Evolutionary conservation across 2,329 filamentous ascomycete genomes (phyloP).

Genomic region (Fusarium temperatum): DNA sequence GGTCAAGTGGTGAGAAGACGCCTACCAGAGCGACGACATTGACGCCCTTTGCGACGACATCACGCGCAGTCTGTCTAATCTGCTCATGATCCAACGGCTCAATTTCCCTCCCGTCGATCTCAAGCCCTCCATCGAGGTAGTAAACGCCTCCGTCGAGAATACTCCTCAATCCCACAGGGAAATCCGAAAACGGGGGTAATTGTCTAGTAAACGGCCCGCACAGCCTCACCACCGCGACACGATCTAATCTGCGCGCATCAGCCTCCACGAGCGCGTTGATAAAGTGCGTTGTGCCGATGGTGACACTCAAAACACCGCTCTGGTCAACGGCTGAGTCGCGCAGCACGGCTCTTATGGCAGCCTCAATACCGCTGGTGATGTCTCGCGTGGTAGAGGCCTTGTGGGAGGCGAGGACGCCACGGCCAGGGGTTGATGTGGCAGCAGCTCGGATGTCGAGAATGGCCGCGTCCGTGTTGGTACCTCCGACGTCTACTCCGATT

Average conservation of each 20-base stretch:
- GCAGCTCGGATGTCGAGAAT: constrained; percentile 53
- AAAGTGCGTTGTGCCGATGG: constrained; percentile 61
- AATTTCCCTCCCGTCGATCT: constrained; percentile 60
- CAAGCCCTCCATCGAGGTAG: constrained; percentile 57
- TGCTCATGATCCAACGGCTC: constrained; percentile 49
- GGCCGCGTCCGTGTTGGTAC: constrained; percentile 56
- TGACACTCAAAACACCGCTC: constrained; percentile 54
- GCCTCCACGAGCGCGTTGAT: constrained; percentile 60
- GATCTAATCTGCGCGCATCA: constrained; percentile 53
- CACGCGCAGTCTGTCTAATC: constrained; percentile 46
- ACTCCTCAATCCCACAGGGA: constrained; percentile 50
- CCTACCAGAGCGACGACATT: constrained; percentile 54
- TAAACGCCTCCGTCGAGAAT: constrained; percentile 54
- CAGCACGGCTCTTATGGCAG: constrained; percentile 56
- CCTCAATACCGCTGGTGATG: constrained; percentile 59
- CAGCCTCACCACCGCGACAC: constrained; percentile 57
- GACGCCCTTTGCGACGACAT: constrained; percentile 50
- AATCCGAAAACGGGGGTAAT: constrained; percentile 57
- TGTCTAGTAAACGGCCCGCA: constrained; percentile 56
- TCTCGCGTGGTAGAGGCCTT: constrained; percentile 61
- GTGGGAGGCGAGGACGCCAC: constrained; percentile 56
- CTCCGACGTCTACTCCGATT: constrained; percentile 55
- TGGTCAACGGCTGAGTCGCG: constrained; percentile 49
- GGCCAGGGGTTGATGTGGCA: constrained; percentile 44
- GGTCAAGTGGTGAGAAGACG: constrained; percentile 57